Base-by-base conservation (phyloP, 805 yeast species). In the Priceomyces haplophilus region DNA sequence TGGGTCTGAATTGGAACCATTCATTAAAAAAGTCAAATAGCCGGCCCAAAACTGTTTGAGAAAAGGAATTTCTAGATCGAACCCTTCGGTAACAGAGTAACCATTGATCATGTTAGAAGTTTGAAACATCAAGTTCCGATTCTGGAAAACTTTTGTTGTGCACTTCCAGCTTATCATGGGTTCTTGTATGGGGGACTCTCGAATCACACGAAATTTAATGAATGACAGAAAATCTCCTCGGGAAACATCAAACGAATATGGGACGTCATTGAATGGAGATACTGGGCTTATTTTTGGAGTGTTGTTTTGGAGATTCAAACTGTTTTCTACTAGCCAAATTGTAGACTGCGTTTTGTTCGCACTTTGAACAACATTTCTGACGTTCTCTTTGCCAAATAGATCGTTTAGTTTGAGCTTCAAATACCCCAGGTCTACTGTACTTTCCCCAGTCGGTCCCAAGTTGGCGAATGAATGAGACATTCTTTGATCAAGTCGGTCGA, bases 31-130 rank as follows among this genome's bases (percentile, higher is more conserved):
- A 11, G 65, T 51, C 17, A 71, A 50, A 45, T 61, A 66, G 0
- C 76, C 75, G 1, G 62, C 52, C 64, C 72, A 65, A 47, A 70
- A 71, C 17, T 52, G 55, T 43, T 54, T 63, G 51, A 67, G 49
- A 38, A 70, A 66, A 3, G 76, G 75, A 12, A 67, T 47, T 21
- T 61, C 58, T 13, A 67, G 51, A 7, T 58, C 56, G 39, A 50
- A 61, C 7, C 20, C 37, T 8, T 45, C 43, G 1, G 46, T 43
- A 24, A 51, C 47, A 6, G 38, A 43, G 41, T 60, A 67, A 0
- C 72, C 75, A 45, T 65, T 67, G 15, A 67, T 46, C 24, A 51
- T 33, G 17, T 68, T 73, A 27, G 48, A 50, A 7, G 49, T 46
- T 19, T 52, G 53, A 18, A 59, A 52, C 11, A 68, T 43, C 5